Evolutionary conservation across 805 yeast species (phyloP).

Genomic region (Kuraishia floccosa): DNA sequence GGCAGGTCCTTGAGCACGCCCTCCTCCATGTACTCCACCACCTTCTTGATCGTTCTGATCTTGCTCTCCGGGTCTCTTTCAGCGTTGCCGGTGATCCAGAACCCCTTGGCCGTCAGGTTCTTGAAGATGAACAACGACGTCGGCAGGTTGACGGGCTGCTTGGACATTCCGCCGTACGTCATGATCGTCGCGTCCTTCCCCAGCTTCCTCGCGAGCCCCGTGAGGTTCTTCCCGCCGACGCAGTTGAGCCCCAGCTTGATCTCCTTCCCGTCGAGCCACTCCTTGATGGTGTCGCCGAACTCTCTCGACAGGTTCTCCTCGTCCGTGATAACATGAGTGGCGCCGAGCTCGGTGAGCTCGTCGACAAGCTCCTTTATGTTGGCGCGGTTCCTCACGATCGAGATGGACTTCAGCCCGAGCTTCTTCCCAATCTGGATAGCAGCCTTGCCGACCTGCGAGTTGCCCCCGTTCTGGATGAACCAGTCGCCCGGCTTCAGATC

Average conservation of each 20-base stretch:
- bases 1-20: slow-evolving; percentile 45
- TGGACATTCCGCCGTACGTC: slow-evolving; percentile 97
- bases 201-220: slow-evolving; percentile 77
- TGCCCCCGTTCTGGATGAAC: slow-evolving; percentile 95
- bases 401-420: slow-evolving; percentile 72
- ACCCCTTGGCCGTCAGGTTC: slow-evolving; percentile 76
- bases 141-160: slow-evolving; percentile 88
- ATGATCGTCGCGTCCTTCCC: slow-evolving; percentile 64
- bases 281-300: slow-evolving; percentile 48
- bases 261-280: slow-evolving; percentile 36
- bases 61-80: slow-evolving; percentile 50
- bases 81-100: slow-evolving; percentile 78
- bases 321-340: slow-evolving; percentile 84
- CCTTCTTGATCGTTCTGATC: slow-evolving; percentile 37
- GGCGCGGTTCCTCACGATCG: slow-evolving; percentile 81
- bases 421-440: slow-evolving; percentile 81
- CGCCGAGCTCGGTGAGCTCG: slow-evolving; percentile 60
- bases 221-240: slow-evolving; percentile 83
- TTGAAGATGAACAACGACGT: slow-evolving; percentile 86
- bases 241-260: slow-evolving; percentile 81
- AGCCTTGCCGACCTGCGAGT: slow-evolving; percentile 86
- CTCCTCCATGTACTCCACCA: slow-evolving; percentile 44
- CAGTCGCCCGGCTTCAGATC: slow-evolving; percentile 64
- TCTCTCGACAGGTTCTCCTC: slow-evolving; percentile 64
- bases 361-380: slow-evolving; percentile 48